Conservation (phyloP, 805 yeast species). For the Millerozyma acaciae region DNA sequence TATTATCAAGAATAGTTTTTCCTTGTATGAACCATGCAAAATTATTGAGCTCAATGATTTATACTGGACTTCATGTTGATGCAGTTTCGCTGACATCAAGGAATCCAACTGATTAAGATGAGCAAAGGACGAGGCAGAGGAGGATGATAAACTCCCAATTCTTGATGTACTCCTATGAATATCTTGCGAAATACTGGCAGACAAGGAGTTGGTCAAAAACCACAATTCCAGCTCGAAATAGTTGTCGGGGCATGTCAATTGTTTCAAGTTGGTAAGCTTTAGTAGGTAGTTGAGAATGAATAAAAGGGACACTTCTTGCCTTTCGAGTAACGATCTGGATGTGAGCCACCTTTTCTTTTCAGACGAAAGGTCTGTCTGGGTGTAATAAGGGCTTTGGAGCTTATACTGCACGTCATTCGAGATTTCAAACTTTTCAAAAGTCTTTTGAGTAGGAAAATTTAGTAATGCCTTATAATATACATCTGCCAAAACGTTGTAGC, state of each 20-base stretch:
- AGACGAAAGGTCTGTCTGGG: not conserved
- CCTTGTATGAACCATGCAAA: slow-evolving; percentile 26
- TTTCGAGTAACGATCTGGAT: slow-evolving; percentile 8
- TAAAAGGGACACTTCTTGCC: slow-evolving; percentile 30
- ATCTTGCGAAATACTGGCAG: slow-evolving; percentile 19
- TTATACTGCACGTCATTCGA: not conserved
- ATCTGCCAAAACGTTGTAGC: slow-evolving; percentile 16
- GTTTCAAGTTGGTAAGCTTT: slow-evolving; percentile 14
- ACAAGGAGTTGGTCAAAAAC: slow-evolving; percentile 17
- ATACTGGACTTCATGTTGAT: slow-evolving; percentile 3
- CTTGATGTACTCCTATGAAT: slow-evolving; percentile 21
- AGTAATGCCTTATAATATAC: slow-evolving; percentile 21
- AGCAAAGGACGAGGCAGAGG: slow-evolving; percentile 11
- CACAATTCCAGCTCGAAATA: slow-evolving; percentile 14
- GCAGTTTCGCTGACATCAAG: slow-evolving; percentile 2
- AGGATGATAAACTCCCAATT: slow-evolving; percentile 17
- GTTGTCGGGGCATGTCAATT: slow-evolving; percentile 12
- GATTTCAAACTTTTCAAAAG: slow-evolving; percentile 1
- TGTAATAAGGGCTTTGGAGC: not conserved
- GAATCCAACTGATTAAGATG: slow-evolving; percentile 1
- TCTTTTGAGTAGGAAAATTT: slow-evolving; percentile 19
- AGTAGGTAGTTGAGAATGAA: slow-evolving; percentile 22
- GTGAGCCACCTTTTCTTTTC: no score
- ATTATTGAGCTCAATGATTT: slow-evolving; percentile 20
- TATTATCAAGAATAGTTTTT: slow-evolving; percentile 20